Percentiles rank a stretch among this genome's conserved stretches.
Evolutionary conservation across 2,329 filamentous ascomycete genomes (phyloP).

Genomic region (Neofusicoccum laricinum): DNA sequence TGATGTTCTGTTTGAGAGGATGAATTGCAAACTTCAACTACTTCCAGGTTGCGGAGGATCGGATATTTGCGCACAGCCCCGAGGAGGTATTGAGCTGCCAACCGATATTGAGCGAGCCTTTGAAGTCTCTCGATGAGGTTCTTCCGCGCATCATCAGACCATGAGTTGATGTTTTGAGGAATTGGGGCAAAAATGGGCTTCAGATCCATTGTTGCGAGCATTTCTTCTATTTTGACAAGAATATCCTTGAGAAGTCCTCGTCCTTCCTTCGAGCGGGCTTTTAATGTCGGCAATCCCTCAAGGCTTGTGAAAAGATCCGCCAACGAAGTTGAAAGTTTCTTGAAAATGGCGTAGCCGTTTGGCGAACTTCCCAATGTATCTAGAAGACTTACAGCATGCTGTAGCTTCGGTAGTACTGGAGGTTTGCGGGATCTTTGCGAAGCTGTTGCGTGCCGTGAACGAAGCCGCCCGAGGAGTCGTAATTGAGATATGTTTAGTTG

Average conservation of each 20-base stretch:
- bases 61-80: neutral
- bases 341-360: neutral
- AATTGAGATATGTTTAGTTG: neutral
- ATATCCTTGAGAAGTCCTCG: neutral
- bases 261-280: neutral
- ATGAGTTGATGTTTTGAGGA: neutral
- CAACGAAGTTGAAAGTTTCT: neutral
- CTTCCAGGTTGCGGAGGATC: neutral
- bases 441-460: neutral
- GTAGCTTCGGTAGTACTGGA: neutral
- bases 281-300: neutral
- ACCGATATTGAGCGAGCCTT: neutral
- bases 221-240: neutral
- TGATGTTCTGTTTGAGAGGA: too few relatives aligned
- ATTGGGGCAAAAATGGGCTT: neutral
- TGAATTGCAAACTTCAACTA: neutral
- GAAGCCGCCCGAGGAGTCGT: neutral
- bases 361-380: neutral
- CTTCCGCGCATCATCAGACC: neutral
- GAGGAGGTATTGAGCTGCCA: neutral
- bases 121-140: neutral
- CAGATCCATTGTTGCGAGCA: neutral
- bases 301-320: neutral
- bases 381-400: neutral
- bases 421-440: neutral